A percentile compares a stretch with the other conserved stretches of the same genome.
These are phyloP conservation scores for Stramenopiles sp. DNA, from an alignment of 352 stramenopile species.

Conservation along the genomic window DNA sequence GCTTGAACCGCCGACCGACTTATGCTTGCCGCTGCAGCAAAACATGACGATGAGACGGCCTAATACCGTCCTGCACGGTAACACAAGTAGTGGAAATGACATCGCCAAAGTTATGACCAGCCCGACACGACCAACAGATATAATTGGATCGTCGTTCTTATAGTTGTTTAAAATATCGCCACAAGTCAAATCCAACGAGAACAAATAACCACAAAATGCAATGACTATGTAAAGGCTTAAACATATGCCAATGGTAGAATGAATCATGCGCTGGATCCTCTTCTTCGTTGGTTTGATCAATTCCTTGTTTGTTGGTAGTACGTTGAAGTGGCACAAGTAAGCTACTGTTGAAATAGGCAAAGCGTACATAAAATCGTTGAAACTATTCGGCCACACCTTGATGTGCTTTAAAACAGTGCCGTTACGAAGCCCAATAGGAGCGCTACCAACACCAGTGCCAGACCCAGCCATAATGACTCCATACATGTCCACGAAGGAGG, in stretches of 20 bases:
- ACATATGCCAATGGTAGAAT: slow-evolving; percentile 70
- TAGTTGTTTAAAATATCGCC: slow-evolving; percentile 72
- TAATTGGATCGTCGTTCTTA: slow-evolving; percentile 38
- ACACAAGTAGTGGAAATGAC: slow-evolving; percentile 53
- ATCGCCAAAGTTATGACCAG: slow-evolving; percentile 53
- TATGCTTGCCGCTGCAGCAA: too few relatives aligned
- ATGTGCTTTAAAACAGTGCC: too few relatives aligned
- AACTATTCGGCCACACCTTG: too few relatives aligned
- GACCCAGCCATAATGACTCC: too few relatives aligned
- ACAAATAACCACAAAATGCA: slow-evolving; percentile 60
- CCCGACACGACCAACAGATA: slow-evolving; percentile 50
- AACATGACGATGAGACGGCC: slow-evolving; percentile 38
- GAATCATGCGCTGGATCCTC: slow-evolving; percentile 68
- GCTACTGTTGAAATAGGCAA: slow-evolving; percentile 85
- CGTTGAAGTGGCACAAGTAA: slow-evolving; percentile 93
- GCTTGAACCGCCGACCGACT: too few relatives aligned
- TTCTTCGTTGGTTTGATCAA: slow-evolving; percentile 73
- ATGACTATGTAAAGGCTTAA: slow-evolving; percentile 79
- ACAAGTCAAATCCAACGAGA: too few relatives aligned
- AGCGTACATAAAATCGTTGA: too few relatives aligned
- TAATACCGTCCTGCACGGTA: slow-evolving; percentile 49
- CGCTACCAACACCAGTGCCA: too few relatives aligned
- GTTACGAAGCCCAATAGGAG: too few relatives aligned
- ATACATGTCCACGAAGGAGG: too few relatives aligned
- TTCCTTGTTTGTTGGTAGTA: slow-evolving; percentile 86